A percentile compares a stretch with the other conserved stretches of the same genome.
phyloP scores from a whole-genome alignment of 345 rosid species.

The Camelina hispida region DNA sequence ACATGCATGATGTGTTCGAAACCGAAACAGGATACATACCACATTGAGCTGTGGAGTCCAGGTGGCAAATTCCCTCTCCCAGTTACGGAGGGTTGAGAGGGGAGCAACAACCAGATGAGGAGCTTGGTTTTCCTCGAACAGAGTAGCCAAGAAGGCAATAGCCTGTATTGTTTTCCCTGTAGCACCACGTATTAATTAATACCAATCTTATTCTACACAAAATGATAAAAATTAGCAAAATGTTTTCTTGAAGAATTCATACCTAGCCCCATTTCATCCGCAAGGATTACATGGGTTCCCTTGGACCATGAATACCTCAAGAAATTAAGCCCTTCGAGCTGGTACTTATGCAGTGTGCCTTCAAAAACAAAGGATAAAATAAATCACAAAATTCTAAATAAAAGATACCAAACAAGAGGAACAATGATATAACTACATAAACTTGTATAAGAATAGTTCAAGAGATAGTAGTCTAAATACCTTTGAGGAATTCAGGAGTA shows the following conservation, averaged over 20 bases:
- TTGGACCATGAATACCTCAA: slow-evolving; percentile 83
- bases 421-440: not conserved
- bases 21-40: slow-evolving; percentile 52
- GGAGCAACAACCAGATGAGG: slow-evolving; percentile 93
- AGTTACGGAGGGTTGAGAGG: slow-evolving; percentile 86
- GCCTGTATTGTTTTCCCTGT: slow-evolving; percentile 94
- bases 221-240: slow-evolving; percentile 4
- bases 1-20: not conserved
- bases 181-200: slow-evolving; percentile 30
- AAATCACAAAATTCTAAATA: slow-evolving; percentile 14
- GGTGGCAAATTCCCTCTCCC: slow-evolving; percentile 91
- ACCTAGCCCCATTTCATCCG: slow-evolving; percentile 98
- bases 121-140: slow-evolving; percentile 54
- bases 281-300: slow-evolving; percentile 86
- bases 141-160: slow-evolving; percentile 91
- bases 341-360: slow-evolving; percentile 87
- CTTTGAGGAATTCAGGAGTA: slow-evolving; percentile 85
- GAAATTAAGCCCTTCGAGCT: slow-evolving; percentile 89
- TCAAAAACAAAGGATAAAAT: slow-evolving; percentile 43
- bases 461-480: slow-evolving; percentile 43
- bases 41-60: slow-evolving; percentile 99
- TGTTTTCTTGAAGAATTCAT: slow-evolving; percentile 35
- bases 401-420: slow-evolving; percentile 22
- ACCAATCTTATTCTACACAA: slow-evolving; percentile 7
- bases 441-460: not conserved